Conservation (phyloP, 768 basidiomycete species). For the Lactarius hatsudake region DNA sequence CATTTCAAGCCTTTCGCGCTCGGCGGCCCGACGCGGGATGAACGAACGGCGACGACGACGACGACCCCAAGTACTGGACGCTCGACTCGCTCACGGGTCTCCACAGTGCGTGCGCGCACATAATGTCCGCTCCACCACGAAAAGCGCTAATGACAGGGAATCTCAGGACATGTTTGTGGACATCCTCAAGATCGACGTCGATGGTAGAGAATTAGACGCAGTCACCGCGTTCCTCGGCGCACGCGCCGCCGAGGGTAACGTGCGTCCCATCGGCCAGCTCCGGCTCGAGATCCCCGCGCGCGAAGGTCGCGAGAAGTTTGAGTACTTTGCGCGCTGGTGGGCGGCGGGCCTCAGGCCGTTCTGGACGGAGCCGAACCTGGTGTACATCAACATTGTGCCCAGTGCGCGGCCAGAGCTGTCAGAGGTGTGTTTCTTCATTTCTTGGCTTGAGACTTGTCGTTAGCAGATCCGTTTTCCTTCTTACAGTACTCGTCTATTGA, state of each 20-base stretch:
- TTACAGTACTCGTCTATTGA: constrained; percentile 51
- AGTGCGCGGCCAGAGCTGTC: no score
- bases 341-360: constrained; percentile 61
- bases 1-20: constrained; percentile 43
- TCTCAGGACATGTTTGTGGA: constrained; percentile 62
- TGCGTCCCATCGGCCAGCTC: constrained; percentile 66
- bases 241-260: neutral
- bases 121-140: neutral
- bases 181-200: constrained; percentile 69
- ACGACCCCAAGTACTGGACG: constrained; percentile 55
- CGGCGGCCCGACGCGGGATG: constrained; percentile 23
- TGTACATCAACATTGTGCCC: no score
- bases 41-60: constrained; percentile 47
- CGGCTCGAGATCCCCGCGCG: constrained; percentile 61
- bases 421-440: no score
- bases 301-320: constrained; percentile 39
- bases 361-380: no score
- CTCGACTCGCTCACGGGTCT: constrained; percentile 58
- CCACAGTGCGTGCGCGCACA: constrained; percentile 43
- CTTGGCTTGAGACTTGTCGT: neutral
- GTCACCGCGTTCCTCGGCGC: constrained; percentile 48
- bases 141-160: neutral
- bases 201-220: constrained; percentile 64
- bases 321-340: constrained; percentile 61
- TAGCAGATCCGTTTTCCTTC: neutral